Conservation (phyloP, 306 rosid genomes). For the Hippophae tibetana region DNA sequence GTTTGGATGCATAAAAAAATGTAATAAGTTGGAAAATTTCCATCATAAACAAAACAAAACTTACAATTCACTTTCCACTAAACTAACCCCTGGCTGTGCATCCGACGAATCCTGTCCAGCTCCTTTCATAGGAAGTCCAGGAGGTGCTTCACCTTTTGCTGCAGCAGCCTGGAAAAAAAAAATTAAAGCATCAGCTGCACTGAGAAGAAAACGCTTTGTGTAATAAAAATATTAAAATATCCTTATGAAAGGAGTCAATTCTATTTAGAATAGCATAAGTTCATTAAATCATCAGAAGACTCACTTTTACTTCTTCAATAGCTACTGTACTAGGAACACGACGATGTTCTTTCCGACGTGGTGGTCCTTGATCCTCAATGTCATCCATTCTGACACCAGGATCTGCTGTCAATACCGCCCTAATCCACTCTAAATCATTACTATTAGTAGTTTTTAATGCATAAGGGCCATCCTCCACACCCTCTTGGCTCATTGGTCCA, state of each 20-base stretch:
- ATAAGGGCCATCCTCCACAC: constrained; percentile 21
- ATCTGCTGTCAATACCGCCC: constrained; percentile 72
- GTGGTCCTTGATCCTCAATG: constrained; percentile 65
- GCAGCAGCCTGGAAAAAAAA: constrained; percentile 81
- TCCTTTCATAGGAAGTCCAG: constrained; percentile 95
- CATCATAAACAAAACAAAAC: not conserved
- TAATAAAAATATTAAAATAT: not conserved
- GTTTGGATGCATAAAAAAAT: constrained; percentile 18
- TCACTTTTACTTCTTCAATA: constrained; percentile 95
- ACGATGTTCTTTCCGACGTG: constrained; percentile 87
- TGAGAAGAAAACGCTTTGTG: not conserved
- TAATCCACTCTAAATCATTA: constrained; percentile 74
- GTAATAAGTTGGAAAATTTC: constrained; percentile 10
- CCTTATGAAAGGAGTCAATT: constrained; percentile 3
- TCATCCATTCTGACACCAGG: constrained; percentile 85
- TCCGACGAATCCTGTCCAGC: constrained; percentile 97
- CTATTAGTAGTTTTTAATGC: constrained; percentile 31
- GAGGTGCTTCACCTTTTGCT: constrained; percentile 98
- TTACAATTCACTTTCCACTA: constrained; percentile 13
- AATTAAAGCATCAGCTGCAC: constrained; percentile 6
- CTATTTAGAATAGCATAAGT: constrained; percentile 14
- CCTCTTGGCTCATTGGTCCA: constrained; percentile 18
- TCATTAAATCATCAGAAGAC: constrained; percentile 22
- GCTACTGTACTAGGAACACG: constrained; percentile 98
- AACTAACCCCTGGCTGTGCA: constrained; percentile 52